phyloP scores from a whole-genome alignment of 768 basidiomycete genomes.

The Trametes sanguinea region DNA sequence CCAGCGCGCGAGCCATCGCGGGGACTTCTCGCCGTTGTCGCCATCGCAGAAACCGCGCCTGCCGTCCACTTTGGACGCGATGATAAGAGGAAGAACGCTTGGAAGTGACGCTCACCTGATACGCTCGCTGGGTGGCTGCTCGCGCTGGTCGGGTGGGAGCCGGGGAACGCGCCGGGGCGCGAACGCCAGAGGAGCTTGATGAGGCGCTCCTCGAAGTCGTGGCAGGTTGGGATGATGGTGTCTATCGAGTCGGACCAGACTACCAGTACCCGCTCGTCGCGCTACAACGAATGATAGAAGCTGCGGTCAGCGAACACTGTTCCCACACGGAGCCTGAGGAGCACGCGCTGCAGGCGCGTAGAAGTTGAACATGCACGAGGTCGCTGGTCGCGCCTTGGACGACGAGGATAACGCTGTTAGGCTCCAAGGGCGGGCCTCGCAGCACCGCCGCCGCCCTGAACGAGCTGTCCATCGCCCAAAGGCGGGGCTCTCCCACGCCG shows the following conservation, averaged over 20 bases:
- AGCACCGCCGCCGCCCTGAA: slow-evolving; percentile 3
- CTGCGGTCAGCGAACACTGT: background rate
- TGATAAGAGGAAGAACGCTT: background rate
- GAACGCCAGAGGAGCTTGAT: slow-evolving; percentile 58
- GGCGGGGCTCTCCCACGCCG: background rate
- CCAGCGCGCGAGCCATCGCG: background rate
- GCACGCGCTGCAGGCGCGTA: background rate
- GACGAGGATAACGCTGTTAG: background rate
- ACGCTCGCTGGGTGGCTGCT: slow-evolving; percentile 27
- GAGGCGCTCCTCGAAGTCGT: slow-evolving; percentile 59
- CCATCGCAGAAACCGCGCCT: background rate
- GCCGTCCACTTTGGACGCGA: background rate
- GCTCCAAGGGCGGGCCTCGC: background rate
- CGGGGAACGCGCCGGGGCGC: slow-evolving; percentile 31
- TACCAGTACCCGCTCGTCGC: slow-evolving; percentile 81
- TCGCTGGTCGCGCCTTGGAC: background rate
- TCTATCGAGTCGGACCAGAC: slow-evolving; percentile 85
- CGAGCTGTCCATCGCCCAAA: background rate
- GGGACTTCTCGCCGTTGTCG: background rate
- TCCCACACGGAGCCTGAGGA: background rate
- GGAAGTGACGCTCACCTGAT: slow-evolving; percentile 15
- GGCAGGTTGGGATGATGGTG: slow-evolving; percentile 59
- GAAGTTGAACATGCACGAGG: background rate
- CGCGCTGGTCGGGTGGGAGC: slow-evolving; percentile 32
- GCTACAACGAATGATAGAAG: slow-evolving; percentile 38